Evolutionary conservation across 768 basidiomycete genomes (phyloP), one percentile per base, ranked within the genome.

Genomic region (Kwoniella pini): DNA sequence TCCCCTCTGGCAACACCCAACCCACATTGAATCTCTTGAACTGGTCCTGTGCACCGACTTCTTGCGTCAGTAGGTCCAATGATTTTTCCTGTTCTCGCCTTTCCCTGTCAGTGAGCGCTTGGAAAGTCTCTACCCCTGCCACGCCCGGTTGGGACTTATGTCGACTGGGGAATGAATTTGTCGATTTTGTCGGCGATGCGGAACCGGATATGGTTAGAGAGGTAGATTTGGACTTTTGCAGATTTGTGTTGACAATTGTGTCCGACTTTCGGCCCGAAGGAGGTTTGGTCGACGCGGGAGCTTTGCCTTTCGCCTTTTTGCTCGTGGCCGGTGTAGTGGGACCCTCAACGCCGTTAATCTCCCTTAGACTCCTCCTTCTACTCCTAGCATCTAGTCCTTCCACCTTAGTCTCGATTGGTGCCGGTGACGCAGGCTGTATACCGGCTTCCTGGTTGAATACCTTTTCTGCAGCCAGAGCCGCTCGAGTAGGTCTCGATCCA

Each of bases 1-100:
- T 84, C 31, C 88, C 89, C 2, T 85, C 81, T 22, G 90, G 89
- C 13, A 94, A 79, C 7, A 95, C 90, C 91, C 91, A 94, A 0
- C 92, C 92, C 22, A 82, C 81, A 60, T 96, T 87, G 79, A 95
- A 95, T 79, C 87, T 78, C 71, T 81, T 84, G 81, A 95, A 96
- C 19, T 87, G 87, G 42, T 84, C 84, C 55, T 84, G 83, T 42
- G 84, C 82, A 71, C 88, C 88, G 30, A 94, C 85, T 40, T 86
- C 81, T n/a, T 86, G 83, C 2, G 90, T 86, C 54, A 88, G 79
- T 24, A 83, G 82, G 44, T 72, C 72, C 64, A 79, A 42, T 12
- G 21, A 28, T 27, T 31, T 46, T 38, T 74, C 68, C 54, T 59
- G 63, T 39, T 67, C 63, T 21, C 75, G 49, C 24, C 77, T 52